Conservation (phyloP, 1,284 basidiomycete genomes). For the Hypsizygus ulmarius region DNA sequence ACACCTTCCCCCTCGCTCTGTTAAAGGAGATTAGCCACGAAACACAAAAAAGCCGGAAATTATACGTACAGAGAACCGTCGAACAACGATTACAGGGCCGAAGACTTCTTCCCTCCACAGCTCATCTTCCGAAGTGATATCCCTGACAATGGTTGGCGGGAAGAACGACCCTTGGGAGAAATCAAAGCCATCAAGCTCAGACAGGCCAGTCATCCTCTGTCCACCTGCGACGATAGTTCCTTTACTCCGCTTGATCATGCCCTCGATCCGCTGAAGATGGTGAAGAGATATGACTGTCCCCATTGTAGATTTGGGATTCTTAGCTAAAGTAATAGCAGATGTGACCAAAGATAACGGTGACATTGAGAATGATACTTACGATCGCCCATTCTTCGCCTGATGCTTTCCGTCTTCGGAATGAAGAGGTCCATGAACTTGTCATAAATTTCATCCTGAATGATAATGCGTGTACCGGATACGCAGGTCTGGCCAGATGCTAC, state of each 20-base stretch:
- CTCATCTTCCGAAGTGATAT: slow-evolving; percentile 55
- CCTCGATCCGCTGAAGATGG: slow-evolving; percentile 63
- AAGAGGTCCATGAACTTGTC: slow-evolving; percentile 63
- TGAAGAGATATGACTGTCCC: slow-evolving; percentile 69
- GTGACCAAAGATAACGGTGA: not conserved
- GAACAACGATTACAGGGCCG: slow-evolving; percentile 73
- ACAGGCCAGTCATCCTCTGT: slow-evolving; percentile 54
- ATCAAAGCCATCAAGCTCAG: slow-evolving; percentile 65
- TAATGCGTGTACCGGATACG: slow-evolving; percentile 73
- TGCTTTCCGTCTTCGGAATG: slow-evolving; percentile 58
- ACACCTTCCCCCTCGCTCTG: slow-evolving; percentile 68
- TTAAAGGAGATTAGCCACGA: slow-evolving; percentile 1
- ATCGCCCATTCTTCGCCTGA: slow-evolving; percentile 68
- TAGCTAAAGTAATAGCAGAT: slow-evolving; percentile 42
- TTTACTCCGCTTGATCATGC: slow-evolving; percentile 47
- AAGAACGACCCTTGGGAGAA: slow-evolving; percentile 71
- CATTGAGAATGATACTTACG: slow-evolving; percentile 44
- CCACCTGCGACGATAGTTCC: slow-evolving; percentile 65
- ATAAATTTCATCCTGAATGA: slow-evolving; percentile 68
- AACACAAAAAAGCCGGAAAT: not conserved
- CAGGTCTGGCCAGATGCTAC: slow-evolving; percentile 85
- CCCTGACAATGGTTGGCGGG: slow-evolving; percentile 69
- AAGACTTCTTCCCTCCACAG: slow-evolving; percentile 83
- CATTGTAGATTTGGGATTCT: slow-evolving; percentile 69
- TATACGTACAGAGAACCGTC: slow-evolving; percentile 54